These are phyloP conservation scores for Aspergillus sp. DNA, from an alignment of 2,329 filamentous ascomycete species.

Conservation along the genomic window DNA sequence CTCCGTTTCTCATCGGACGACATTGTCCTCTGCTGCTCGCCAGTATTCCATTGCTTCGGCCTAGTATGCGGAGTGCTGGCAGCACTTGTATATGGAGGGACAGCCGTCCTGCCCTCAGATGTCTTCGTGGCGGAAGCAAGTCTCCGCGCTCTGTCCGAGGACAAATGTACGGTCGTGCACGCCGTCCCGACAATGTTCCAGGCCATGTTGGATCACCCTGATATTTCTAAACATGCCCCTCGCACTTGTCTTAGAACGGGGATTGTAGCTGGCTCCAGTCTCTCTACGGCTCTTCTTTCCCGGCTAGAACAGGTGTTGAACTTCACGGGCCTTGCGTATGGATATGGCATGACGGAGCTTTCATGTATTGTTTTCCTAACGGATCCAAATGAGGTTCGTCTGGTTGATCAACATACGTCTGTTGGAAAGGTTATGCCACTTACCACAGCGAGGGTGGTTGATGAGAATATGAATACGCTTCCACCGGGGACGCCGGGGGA, in stretches of 20 bases:
- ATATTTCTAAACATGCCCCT: not conserved
- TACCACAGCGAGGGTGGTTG: constrained; percentile 71
- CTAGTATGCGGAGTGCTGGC: constrained; percentile 43
- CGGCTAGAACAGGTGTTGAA: constrained; percentile 1
- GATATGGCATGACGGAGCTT: constrained; percentile 13
- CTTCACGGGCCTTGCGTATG: not conserved
- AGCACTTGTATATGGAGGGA: constrained; percentile 39
- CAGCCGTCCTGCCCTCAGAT: constrained; percentile 78
- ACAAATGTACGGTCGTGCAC: constrained; percentile 67
- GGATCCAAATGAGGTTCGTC: not conserved
- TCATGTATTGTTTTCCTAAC: not conserved
- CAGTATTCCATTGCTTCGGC: constrained; percentile 56
- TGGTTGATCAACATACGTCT: not conserved
- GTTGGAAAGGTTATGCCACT: constrained; percentile 59
- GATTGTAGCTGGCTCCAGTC: constrained; percentile 1
- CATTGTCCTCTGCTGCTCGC: constrained; percentile 71
- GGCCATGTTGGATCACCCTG: constrained; percentile 41
- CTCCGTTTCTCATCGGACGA: constrained; percentile 64
- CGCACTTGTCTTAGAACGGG: not conserved
- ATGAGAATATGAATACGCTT: constrained; percentile 60
- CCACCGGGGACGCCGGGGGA: constrained; percentile 68
- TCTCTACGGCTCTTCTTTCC: not conserved
- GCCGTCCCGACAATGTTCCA: constrained; percentile 78
- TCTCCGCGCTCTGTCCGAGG: constrained; percentile 60
- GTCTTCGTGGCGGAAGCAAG: constrained; percentile 59